Percentiles rank a stretch among this genome's conserved stretches.
Evolutionary conservation across 768 basidiomycete genomes (phyloP).

Genomic region (Rhodotorula paludigena): DNA sequence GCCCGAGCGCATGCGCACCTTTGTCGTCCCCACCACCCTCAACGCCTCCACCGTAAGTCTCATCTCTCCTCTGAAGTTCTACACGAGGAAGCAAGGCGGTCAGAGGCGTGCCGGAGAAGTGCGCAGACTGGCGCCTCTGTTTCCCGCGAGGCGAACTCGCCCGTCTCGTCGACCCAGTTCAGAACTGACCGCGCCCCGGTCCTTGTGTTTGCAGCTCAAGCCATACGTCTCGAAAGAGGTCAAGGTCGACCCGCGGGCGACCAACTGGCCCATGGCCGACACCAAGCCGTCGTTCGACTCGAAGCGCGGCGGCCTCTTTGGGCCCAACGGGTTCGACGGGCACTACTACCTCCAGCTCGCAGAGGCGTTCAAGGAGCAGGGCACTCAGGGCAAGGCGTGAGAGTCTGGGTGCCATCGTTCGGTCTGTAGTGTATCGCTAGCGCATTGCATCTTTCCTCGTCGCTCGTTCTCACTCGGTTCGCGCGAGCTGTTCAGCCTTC

Average conservation of each 20-base stretch:
- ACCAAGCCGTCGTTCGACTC: conserved; percentile 40
- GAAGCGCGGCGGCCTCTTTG: conserved; percentile 37
- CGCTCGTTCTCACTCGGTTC: no score
- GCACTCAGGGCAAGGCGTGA: background rate
- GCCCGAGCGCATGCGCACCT: conserved; percentile 42
- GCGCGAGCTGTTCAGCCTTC: no score
- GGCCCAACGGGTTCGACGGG: conserved; percentile 43
- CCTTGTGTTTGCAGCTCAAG: conserved; percentile 55
- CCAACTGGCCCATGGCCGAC: conserved; percentile 40
- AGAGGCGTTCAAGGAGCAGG: conserved; percentile 8
- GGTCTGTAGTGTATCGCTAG: no score
- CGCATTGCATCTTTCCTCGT: no score
- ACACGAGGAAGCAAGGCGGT: background rate
- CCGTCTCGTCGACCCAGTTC: no score
- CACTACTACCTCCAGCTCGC: conserved; percentile 45
- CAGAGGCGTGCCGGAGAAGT: no score
- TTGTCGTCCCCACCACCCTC: conserved; percentile 41
- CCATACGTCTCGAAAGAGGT: conserved; percentile 56
- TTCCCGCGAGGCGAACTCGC: no score
- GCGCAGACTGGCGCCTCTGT: no score
- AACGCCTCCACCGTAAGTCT: conserved; percentile 56
- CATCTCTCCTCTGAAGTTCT: conserved; percentile 46
- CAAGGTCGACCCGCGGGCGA: conserved; percentile 22
- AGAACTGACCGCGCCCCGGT: background rate
- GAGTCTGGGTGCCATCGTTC: background rate